phyloP scores from a whole-genome alignment of 23 red algal genomes.

The Porphyridium purpureum region DNA sequence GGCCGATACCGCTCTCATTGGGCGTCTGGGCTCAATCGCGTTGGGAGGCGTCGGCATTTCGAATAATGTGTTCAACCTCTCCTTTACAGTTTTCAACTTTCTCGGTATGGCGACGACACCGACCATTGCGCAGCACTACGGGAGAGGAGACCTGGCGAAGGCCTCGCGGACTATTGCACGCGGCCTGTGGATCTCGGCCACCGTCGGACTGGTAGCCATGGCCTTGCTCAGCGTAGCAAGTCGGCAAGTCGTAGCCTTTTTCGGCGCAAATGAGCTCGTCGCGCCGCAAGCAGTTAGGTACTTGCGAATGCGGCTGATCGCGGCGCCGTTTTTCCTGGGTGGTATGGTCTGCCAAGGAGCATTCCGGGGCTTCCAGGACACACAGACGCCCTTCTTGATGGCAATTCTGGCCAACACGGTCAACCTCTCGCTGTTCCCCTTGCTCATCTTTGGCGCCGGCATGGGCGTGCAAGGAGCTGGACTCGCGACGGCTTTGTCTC shows the following conservation, averaged over 20 bases:
- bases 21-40: slow-evolving; percentile 36
- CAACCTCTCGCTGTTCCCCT: slow-evolving; percentile 68
- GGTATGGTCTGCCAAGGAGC: slow-evolving; percentile 74
- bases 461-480: slow-evolving; percentile 73
- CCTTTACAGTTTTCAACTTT: slow-evolving; percentile 77
- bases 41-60: slow-evolving; percentile 78
- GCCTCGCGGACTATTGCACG: slow-evolving; percentile 58
- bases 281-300: slow-evolving; percentile 52
- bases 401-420: slow-evolving; percentile 57
- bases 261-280: slow-evolving; percentile 71
- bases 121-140: slow-evolving; percentile 39
- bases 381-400: slow-evolving; percentile 63
- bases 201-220: slow-evolving; percentile 38
- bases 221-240: slow-evolving; percentile 22
- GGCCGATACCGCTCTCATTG: slow-evolving; percentile 83
- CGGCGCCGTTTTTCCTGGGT: slow-evolving; percentile 66
- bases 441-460: slow-evolving; percentile 63
- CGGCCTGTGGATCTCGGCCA: slow-evolving; percentile 64
- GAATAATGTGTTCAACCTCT: slow-evolving; percentile 93
- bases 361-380: slow-evolving; percentile 87
- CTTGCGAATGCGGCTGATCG: slow-evolving; percentile 43
- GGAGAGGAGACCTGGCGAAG: slow-evolving; percentile 13
- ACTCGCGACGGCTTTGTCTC: slow-evolving; percentile 54
- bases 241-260: slow-evolving; percentile 38
- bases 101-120: slow-evolving; percentile 68